Conservation (phyloP, 176 grass and related monocot genomes). For the Stipa capillata region DNA sequence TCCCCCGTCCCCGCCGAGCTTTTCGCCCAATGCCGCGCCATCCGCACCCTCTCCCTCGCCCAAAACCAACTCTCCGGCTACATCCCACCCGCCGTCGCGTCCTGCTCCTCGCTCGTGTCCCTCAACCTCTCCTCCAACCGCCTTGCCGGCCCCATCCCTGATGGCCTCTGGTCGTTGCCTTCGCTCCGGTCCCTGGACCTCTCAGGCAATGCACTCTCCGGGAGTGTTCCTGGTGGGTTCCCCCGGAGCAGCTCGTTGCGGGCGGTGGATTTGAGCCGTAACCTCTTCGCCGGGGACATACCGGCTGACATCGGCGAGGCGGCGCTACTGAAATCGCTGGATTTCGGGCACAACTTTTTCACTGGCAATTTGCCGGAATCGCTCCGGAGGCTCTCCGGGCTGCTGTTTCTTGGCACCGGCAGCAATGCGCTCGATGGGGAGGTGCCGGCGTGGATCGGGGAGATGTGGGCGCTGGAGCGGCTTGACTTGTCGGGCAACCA, state of each 20-base stretch:
- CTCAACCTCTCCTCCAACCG: constrained; percentile 85
- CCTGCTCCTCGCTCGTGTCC: constrained; percentile 55
- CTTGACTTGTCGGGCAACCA: constrained; percentile 70
- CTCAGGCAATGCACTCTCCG: constrained; percentile 61
- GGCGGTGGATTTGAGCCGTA: constrained; percentile 48
- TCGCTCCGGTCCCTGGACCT: constrained; percentile 75
- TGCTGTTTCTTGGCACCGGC: constrained; percentile 42
- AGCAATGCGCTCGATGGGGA: constrained; percentile 58
- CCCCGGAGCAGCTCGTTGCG: constrained; percentile 42
- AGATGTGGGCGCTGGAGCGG: constrained; percentile 60
- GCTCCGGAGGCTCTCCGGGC: constrained; percentile 42
- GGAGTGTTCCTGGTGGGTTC: constrained; percentile 50
- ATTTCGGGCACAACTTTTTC: constrained; percentile 73
- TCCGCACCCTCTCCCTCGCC: constrained; percentile 51
- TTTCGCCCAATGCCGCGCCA: constrained; percentile 67
- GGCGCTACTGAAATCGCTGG: constrained; percentile 53
- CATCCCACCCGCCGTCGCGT: constrained; percentile 41
- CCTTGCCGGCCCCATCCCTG: constrained; percentile 51
- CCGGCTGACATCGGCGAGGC: constrained; percentile 65
- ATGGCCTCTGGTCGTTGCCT: constrained; percentile 64
- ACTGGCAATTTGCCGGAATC: constrained; percentile 54
- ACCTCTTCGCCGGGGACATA: constrained; percentile 66
- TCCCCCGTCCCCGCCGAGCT: constrained; percentile 49
- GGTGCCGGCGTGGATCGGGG: constrained; percentile 75
- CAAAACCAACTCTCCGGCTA: constrained; percentile 55